These are phyloP conservation scores for Clavispora fructus DNA, from an alignment of 805 yeast species.

Conservation along the genomic window DNA sequence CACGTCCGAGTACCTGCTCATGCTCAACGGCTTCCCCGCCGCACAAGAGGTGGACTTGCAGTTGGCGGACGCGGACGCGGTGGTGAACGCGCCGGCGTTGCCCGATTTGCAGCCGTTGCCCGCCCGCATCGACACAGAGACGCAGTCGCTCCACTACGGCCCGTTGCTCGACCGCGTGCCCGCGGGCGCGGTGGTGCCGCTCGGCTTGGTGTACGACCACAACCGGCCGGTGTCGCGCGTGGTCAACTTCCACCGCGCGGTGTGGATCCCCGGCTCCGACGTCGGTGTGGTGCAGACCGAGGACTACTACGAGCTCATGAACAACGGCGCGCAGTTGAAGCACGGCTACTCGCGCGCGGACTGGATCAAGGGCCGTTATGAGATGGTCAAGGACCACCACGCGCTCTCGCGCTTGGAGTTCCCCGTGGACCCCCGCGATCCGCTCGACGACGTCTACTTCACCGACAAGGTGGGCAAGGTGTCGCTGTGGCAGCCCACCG, in stretches of 20 bases:
- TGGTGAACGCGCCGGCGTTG: slow-evolving; percentile 3
- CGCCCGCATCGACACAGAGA: slow-evolving; percentile 35
- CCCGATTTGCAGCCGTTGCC: slow-evolving; percentile 23
- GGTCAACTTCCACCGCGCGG: slow-evolving; percentile 57
- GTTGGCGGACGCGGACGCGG: slow-evolving; percentile 7
- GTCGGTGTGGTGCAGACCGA: slow-evolving; percentile 64
- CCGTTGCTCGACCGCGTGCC: slow-evolving; percentile 41
- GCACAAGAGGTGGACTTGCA: slow-evolving; percentile 43
- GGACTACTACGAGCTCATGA: slow-evolving; percentile 78
- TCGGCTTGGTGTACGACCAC: slow-evolving; percentile 58
- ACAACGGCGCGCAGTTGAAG: slow-evolving; percentile 65
- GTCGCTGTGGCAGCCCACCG: slow-evolving; percentile 56
- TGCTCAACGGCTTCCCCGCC: slow-evolving; percentile 40
- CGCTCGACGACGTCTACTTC: slow-evolving; percentile 56
- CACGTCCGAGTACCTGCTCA: slow-evolving; percentile 44
- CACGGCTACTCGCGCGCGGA: slow-evolving; percentile 77
- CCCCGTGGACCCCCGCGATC: slow-evolving; percentile 33
- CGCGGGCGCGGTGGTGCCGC: slow-evolving; percentile 44
- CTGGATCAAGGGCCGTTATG: slow-evolving; percentile 57
- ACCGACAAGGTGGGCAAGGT: slow-evolving; percentile 93
- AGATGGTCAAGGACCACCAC: slow-evolving; percentile 44
- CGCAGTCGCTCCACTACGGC: slow-evolving; percentile 46
- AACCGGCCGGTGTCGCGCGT: slow-evolving; percentile 62
- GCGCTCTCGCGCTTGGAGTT: slow-evolving; percentile 60
- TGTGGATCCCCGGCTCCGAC: slow-evolving; percentile 88